Conservation (phyloP, 148 eudicot genomes). For the Polygonum maritimum region DNA sequence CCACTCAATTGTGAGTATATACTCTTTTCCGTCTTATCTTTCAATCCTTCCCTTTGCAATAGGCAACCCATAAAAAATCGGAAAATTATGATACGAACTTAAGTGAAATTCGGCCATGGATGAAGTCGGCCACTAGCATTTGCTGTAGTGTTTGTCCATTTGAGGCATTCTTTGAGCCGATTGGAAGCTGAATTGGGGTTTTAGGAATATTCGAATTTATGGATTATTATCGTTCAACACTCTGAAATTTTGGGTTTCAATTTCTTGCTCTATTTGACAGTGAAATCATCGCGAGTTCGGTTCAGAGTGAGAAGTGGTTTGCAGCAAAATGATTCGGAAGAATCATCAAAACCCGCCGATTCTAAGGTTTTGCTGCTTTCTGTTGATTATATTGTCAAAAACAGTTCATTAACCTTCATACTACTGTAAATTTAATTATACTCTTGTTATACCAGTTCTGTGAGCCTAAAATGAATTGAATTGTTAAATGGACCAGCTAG, state of each 20-base stretch:
- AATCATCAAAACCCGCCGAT: not conserved
- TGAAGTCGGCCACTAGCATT: not conserved
- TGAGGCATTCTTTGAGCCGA: not conserved
- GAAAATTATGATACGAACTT: not conserved
- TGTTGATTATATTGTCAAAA: not conserved
- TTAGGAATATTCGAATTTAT: not conserved
- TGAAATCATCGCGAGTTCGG: not conserved
- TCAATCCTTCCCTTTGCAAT: not conserved
- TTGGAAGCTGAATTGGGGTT: not conserved
- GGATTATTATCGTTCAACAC: not conserved
- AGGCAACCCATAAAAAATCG: not conserved
- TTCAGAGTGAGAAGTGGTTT: not conserved
- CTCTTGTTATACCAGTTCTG: not conserved
- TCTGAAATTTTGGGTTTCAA: not conserved
- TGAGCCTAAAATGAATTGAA: not conserved
- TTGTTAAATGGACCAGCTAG: not conserved
- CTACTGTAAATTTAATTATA: not conserved
- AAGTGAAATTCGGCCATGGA: not conserved
- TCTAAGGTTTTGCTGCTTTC: not conserved
- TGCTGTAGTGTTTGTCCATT: not conserved
- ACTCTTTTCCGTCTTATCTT: not conserved
- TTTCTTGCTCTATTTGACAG: not conserved
- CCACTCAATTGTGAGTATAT: not conserved
- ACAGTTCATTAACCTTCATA: not conserved
- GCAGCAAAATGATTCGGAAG: constrained; percentile 1